phyloP scores from a whole-genome alignment of 2,329 filamentous ascomycete genomes.

The Periconia macrospinosa region DNA sequence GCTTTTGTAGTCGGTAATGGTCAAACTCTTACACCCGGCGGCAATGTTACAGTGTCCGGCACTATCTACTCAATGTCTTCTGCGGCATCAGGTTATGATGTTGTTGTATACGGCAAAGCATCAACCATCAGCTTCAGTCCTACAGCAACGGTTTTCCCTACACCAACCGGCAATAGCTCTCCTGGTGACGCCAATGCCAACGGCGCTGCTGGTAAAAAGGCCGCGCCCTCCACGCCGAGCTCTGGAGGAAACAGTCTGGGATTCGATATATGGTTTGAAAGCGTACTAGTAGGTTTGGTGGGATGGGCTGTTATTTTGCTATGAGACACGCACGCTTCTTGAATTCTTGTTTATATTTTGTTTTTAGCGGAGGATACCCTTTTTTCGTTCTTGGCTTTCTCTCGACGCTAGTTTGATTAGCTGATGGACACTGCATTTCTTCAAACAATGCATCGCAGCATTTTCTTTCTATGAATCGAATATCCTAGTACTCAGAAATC shows the following conservation, averaged over 20 bases:
- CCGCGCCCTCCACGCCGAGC: conserved; percentile 9
- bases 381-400: too few species aligned
- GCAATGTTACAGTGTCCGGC: conserved; percentile 6
- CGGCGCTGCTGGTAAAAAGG: conserved; percentile 16
- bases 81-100: conserved; percentile 3
- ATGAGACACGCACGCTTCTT: conserved; percentile 10
- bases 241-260: conserved; percentile 15
- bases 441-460: too few species aligned
- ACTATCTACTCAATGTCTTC: conserved; percentile 6
- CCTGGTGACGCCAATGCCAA: conserved; percentile 32
- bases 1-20: conserved; percentile 3
- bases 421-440: too few species aligned
- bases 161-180: conserved; percentile 27
- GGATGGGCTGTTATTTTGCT: conserved; percentile 32
- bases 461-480: too few species aligned
- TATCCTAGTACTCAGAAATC: too few species aligned
- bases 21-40: conserved; percentile 5
- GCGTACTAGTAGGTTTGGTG: conserved; percentile 24
- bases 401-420: too few species aligned
- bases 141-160: conserved; percentile 20
- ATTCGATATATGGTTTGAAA: conserved; percentile 29
- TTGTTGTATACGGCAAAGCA: conserved; percentile 7
- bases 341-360: neutral
- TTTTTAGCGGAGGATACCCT: neutral
- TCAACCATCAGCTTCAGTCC: neutral